Conservation (phyloP, 1,284 basidiomycete genomes). For the Cutaneotrichosporon mucoides region DNA sequence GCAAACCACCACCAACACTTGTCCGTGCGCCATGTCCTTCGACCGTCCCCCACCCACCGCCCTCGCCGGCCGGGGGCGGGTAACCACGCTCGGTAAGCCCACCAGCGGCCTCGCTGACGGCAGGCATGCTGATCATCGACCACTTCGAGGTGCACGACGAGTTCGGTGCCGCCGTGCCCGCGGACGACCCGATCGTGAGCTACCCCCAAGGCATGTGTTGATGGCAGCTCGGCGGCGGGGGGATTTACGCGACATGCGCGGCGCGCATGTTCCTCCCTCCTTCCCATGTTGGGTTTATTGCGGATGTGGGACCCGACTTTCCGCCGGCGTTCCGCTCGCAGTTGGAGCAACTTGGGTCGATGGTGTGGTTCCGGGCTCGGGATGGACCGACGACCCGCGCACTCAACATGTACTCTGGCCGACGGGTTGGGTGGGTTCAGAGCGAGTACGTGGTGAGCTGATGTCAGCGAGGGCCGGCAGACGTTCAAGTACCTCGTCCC, state of each 20-base stretch:
- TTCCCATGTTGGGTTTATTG: constrained; percentile 66
- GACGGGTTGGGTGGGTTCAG: constrained; percentile 59
- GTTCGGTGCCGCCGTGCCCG: constrained; percentile 55
- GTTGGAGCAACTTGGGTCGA: constrained; percentile 63
- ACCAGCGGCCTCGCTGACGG: not conserved
- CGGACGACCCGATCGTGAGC: constrained; percentile 41
- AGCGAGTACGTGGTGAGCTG: not conserved
- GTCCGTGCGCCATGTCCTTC: not conserved
- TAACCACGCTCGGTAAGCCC: constrained; percentile 14
- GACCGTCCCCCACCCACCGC: not conserved
- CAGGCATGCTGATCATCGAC: constrained; percentile 88
- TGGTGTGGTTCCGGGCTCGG: constrained; percentile 70
- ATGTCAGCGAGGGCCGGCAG: constrained; percentile 40
- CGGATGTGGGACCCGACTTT: constrained; percentile 80
- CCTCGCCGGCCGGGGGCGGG: constrained; percentile 11
- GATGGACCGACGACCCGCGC: constrained; percentile 63
- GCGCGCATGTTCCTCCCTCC: constrained; percentile 31
- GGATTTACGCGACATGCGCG: constrained; percentile 56
- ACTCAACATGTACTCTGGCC: constrained; percentile 71
- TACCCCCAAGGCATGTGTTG: not conserved
- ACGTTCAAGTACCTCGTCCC: constrained; percentile 80
- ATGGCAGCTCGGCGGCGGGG: constrained; percentile 80
- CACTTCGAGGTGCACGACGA: constrained; percentile 64
- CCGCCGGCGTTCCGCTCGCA: constrained; percentile 57
- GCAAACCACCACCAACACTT: too few relatives aligned